Evolutionary conservation across 139 green algal species (phyloP), one percentile per base, ranked within the genome.

Genomic region (Haematococcus lacustris): DNA sequence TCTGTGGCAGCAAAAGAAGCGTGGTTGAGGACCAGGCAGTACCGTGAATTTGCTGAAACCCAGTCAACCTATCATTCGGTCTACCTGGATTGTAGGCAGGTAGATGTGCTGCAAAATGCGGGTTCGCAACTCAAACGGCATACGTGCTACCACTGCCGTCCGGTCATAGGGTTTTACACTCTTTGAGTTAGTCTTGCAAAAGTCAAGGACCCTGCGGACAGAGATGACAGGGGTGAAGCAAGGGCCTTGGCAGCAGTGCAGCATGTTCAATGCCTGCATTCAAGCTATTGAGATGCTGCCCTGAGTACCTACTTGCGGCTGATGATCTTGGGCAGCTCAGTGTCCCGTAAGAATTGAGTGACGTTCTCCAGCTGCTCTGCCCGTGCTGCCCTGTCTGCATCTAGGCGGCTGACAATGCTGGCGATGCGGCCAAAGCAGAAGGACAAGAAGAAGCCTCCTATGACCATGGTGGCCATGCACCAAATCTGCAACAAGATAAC

Each of bases 401-500:
- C 78, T 70, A 80, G 73, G 30, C 66, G 70, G 33, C 53, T 47
- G 2, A 86, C 68, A 28, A 85, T 51, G 39, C 71, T 80, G 2
- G 82, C 82, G 74, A 84, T 83, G 71, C 78, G 76, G 2, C 82
- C 78, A 26, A 87, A 81, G 47, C 79, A 81, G 38, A 85, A 87
- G 34, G 76, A 82, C 65, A 87, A 79, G 82, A 87, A 87, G 71
- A 87, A 87, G 64, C 82, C 78, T 26, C 76, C 78, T 33, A 83
- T 76, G 7, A 87, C 81, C 82, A 87, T 87, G 25, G 78, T 85
- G 7, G 75, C 25, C 64, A 87, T 87, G 62, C 66, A 75, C 82
- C 78, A 82, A 2, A 85, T n/a, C 75, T 80, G 62, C 39, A 30
- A 17, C 17, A 17, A 53, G 43, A 9, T 53, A 17, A 53, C 17